phyloP scores from a whole-genome alignment of 805 yeast species.

The Metschnikowia gelsemii region DNA sequence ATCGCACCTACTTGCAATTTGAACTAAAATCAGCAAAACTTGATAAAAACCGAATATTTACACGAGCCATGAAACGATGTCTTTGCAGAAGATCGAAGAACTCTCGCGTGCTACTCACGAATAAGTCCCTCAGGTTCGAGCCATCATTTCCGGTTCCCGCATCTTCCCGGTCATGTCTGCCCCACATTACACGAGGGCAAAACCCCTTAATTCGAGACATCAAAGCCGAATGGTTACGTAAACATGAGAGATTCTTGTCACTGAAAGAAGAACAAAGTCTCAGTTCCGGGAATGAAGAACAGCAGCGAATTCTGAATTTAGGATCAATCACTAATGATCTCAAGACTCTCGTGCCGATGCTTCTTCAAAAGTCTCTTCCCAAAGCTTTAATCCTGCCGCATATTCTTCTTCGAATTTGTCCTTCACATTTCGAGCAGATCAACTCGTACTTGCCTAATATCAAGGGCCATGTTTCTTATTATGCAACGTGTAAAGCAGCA shows the following conservation, averaged over 20 bases:
- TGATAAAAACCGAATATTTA: no score
- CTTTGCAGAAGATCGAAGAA: neutral
- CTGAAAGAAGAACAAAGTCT: neutral
- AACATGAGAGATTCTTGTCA: neutral
- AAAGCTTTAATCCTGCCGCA: slow-evolving; percentile 43
- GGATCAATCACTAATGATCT: slow-evolving; percentile 54
- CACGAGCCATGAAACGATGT: slow-evolving; percentile 1
- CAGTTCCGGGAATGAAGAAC: slow-evolving; percentile 14
- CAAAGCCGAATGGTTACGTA: neutral
- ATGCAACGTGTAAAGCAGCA: slow-evolving; percentile 55
- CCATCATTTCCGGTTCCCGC: neutral
- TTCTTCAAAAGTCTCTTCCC: slow-evolving; percentile 48
- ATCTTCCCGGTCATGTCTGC: neutral
- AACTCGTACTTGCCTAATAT: slow-evolving; percentile 55
- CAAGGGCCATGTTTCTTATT: slow-evolving; percentile 55
- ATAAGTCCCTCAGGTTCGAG: neutral
- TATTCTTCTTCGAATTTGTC: slow-evolving; percentile 55
- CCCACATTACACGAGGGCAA: neutral
- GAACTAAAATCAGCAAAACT: no score
- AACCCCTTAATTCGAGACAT: neutral
- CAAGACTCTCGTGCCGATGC: slow-evolving; percentile 47
- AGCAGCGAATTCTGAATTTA: slow-evolving; percentile 47
- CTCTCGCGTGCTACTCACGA: neutral
- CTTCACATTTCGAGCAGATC: slow-evolving; percentile 44
- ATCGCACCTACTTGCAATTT: no score